Conservation (phyloP, 306 rosid species). For the Lablab purpureus region DNA sequence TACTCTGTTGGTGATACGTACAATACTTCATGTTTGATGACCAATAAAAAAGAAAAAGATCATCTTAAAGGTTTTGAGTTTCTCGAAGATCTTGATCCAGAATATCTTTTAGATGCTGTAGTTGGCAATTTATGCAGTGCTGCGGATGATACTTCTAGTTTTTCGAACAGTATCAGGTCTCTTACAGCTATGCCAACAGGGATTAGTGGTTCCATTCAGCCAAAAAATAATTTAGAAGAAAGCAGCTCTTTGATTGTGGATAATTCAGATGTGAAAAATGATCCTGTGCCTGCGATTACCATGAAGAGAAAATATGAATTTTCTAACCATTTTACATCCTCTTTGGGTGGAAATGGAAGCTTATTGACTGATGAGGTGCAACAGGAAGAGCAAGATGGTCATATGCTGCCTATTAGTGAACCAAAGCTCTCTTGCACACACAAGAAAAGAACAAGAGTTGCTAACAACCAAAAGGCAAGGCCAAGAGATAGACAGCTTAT, state of each 20-base stretch:
- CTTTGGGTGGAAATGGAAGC: constrained; percentile 54
- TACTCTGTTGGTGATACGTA: constrained; percentile 48
- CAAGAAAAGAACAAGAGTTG: constrained; percentile 55
- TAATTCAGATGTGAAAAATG: constrained; percentile 44
- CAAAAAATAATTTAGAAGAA: constrained; percentile 53
- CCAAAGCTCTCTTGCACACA: constrained; percentile 48
- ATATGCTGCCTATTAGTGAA: constrained; percentile 45
- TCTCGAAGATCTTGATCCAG: constrained; percentile 45
- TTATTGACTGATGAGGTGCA: constrained; percentile 46
- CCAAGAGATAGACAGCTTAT: constrained; percentile 94
- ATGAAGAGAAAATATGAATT: constrained; percentile 39
- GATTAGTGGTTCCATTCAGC: constrained; percentile 49
- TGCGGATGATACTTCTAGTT: constrained; percentile 58
- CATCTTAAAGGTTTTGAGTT: constrained; percentile 41
- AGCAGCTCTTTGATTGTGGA: constrained; percentile 37
- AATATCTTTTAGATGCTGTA: constrained; percentile 58
- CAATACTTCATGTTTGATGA: constrained; percentile 49
- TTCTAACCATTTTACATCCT: constrained; percentile 44
- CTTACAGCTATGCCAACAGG: constrained; percentile 40
- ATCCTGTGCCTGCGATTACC: constrained; percentile 42
- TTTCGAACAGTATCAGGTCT: constrained; percentile 50
- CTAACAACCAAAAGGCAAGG: constrained; percentile 59
- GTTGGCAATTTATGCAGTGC: constrained; percentile 49
- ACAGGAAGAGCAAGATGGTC: constrained; percentile 39
- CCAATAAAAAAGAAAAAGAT: constrained; percentile 48